Base-by-base conservation (phyloP, 163 green algal species). In the Trebouxia gelatinosa region DNA sequence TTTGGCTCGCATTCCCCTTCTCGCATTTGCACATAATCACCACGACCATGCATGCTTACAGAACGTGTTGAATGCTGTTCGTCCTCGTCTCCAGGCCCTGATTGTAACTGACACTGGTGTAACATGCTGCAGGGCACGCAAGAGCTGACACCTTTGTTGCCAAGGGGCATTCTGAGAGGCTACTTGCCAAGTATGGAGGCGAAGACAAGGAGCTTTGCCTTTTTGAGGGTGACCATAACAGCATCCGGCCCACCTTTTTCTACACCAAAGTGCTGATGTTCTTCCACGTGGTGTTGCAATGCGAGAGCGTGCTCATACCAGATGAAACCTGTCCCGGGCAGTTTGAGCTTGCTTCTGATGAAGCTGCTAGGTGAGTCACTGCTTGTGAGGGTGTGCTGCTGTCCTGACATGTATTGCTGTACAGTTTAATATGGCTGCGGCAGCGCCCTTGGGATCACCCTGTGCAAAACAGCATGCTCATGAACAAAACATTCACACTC, bases 151-250 rank as follows among this genome's bases (percentile, higher is more conserved):
- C 85, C 5, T 98, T 99, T 84, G 91, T 99, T 50, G 28, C 58
- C 38, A 86, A 88, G 13, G 75, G 90, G 35, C 94, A 98, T 82
- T 93, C 87, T 39, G 81, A 94, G 80, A 80, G 79, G 43, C 90
- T 98, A 26, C 85, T 92, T 78, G 82, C 81, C 1, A 90, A 89
- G 1, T 87, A 86, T 34, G 82, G 71, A 26, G 79, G 82, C 1
- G 84, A 87, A 16, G 75, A 84, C 54, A 97, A 94, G 74, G 93
- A 95, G 74, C 81, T 94, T 21, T 87, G 95, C 26, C 86, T 82
- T 32, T 98, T 99, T 80, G 86, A 92, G 2, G 95, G 95, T 19
- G 95, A 98, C 85, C 95, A 99, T 89, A 99, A 99, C 91, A 90
- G 78, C 48, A 68, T 82, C 0, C 87, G 94, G 28, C 68, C 75